Percentiles rank a stretch among this genome's conserved stretches.
Evolutionary conservation across 371 early-diverging fungal genomes (phyloP).

Genomic region (Gilbertella persicaria): DNA sequence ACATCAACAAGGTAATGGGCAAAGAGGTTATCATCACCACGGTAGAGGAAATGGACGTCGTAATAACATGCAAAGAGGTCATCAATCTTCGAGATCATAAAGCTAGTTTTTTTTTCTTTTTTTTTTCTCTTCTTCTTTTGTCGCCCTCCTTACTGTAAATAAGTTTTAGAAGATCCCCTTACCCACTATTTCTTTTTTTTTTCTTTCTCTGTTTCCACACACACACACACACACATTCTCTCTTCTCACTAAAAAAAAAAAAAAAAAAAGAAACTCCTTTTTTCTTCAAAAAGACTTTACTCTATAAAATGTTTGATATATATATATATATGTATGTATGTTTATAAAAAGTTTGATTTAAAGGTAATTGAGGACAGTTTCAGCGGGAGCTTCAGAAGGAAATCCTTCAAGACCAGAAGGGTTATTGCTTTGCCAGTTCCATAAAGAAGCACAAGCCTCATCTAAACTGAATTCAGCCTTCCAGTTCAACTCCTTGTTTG

Average conservation of each 20-base stretch:
- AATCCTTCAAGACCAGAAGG: constrained; percentile 63
- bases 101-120: neutral
- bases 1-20: neutral
- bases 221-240: neutral
- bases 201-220: neutral
- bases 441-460: constrained; percentile 80
- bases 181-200: constrained; percentile 3
- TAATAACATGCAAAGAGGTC: constrained; percentile 2
- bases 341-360: constrained; percentile 20
- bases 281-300: too few relatives aligned
- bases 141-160: constrained; percentile 10
- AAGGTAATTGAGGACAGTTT: constrained; percentile 33
- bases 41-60: constrained; percentile 5
- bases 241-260: neutral
- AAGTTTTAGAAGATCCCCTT: constrained; percentile 20
- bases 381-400: constrained; percentile 44
- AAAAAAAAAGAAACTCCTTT: neutral
- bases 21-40: neutral
- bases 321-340: neutral
- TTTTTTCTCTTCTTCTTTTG: neutral
- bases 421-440: constrained; percentile 82
- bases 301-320: too few relatives aligned
- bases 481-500: constrained; percentile 75
- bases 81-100: constrained; percentile 22
- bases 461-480: constrained; percentile 64